A percentile compares a stretch with the other conserved stretches of the same genome.
phyloP scores from a whole-genome alignment of 495 filamentous ascomycete species.

The Hypoxylon lienhwacheense region DNA sequence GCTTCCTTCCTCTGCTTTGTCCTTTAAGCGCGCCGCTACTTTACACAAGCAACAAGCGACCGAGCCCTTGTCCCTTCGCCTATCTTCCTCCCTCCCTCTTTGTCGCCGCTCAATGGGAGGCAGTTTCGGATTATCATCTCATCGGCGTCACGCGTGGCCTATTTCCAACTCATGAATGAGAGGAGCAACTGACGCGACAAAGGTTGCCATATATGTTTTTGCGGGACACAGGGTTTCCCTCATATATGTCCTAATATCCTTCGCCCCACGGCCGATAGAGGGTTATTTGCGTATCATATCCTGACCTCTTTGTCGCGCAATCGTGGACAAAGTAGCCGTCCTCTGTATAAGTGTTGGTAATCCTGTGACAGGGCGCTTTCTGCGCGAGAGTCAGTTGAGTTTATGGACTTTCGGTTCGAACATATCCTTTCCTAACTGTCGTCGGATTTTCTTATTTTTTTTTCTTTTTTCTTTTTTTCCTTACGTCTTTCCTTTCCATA shows the following conservation, averaged over 20 bases:
- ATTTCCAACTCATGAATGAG: not conserved
- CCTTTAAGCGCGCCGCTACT: not conserved
- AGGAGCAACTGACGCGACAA: slow-evolving; percentile 3
- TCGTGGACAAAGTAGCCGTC: slow-evolving; percentile 13
- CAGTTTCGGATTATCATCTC: not conserved
- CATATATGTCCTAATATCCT: too few species aligned
- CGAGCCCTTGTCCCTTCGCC: slow-evolving; percentile 6
- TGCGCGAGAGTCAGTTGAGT: not conserved
- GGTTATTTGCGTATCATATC: too few species aligned
- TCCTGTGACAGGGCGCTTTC: not conserved
- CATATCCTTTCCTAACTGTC: not conserved
- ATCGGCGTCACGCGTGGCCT: not conserved
- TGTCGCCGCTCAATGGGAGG: slow-evolving; percentile 10
- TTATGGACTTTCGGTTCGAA: slow-evolving; percentile 1
- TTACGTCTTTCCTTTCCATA: slow-evolving; percentile 8
- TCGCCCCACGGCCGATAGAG: too few species aligned
- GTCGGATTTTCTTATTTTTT: slow-evolving; percentile 11
- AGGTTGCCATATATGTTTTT: slow-evolving; percentile 1
- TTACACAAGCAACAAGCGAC: slow-evolving; percentile 9
- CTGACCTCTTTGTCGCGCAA: slow-evolving; percentile 9
- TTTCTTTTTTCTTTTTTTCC: not conserved
- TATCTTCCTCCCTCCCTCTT: slow-evolving; percentile 9
- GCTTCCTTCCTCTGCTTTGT: slow-evolving; percentile 22
- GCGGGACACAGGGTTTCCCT: not conserved
- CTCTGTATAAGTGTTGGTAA: slow-evolving; percentile 16